Evolutionary conservation across 495 filamentous ascomycete species (phyloP).

Genomic region (Tuber brumale): DNA sequence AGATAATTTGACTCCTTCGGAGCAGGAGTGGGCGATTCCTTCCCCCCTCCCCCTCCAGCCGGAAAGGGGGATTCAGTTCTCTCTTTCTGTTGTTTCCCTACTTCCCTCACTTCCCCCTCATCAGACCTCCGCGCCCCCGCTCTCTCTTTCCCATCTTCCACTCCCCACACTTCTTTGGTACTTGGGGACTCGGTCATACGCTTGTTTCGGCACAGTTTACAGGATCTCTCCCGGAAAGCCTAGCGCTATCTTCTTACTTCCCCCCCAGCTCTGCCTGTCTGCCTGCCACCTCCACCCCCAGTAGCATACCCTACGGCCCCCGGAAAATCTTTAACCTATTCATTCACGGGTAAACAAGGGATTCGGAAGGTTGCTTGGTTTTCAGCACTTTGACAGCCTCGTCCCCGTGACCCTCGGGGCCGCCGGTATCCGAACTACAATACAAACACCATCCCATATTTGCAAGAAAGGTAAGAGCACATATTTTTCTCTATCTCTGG

Average conservation of each 20-base stretch:
- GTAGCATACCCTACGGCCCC: neutral
- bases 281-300: neutral
- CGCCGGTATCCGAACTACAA: neutral
- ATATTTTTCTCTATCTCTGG: neutral
- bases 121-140: slow-evolving; percentile 11
- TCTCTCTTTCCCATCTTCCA: slow-evolving; percentile 4
- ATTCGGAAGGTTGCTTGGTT: neutral
- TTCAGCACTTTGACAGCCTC: neutral
- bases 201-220: neutral
- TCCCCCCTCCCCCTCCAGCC: neutral
- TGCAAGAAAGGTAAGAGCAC: neutral
- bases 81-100: slow-evolving; percentile 13
- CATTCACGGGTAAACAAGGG: neutral
- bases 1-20: neutral
- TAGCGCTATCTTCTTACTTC: neutral
- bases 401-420: neutral
- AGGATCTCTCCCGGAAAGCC: neutral
- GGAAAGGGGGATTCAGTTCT: slow-evolving; percentile 14
- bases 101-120: slow-evolving; percentile 7
- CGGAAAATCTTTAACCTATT: neutral
- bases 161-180: slow-evolving; percentile 3
- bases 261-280: neutral
- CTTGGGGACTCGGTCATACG: neutral
- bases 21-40: neutral
- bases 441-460: neutral